A percentile compares a stretch with the other conserved stretches of the same genome.
Evolutionary conservation across 768 basidiomycete genomes (phyloP).

Genomic region (Leccinum variicolor): DNA sequence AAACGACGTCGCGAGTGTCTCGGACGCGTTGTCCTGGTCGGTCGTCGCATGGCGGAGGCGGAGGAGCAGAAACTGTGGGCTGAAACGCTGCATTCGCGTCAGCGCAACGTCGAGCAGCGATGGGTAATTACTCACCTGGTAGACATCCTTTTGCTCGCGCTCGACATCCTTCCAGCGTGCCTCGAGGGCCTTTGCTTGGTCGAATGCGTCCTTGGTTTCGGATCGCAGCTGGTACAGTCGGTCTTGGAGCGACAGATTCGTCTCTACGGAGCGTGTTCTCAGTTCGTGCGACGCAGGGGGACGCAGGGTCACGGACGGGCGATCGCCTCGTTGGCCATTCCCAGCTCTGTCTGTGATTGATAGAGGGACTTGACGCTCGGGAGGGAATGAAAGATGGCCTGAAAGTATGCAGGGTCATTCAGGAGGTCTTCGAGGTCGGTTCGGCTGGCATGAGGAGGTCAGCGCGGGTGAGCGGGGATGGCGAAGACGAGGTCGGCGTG

Average conservation of each 20-base stretch:
- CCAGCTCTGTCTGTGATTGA: conserved; percentile 72
- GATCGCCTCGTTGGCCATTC: conserved; percentile 81
- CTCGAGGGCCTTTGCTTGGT: conserved; percentile 81
- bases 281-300: conserved; percentile 1
- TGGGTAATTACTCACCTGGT: conserved; percentile 56
- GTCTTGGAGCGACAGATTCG: conserved; percentile 75
- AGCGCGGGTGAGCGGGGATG: background rate
- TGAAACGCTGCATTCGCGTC: conserved; percentile 59
- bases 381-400: conserved; percentile 82
- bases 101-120: conserved; percentile 1
- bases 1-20: conserved; percentile 79
- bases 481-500: conserved; percentile 34
- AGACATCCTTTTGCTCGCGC: conserved; percentile 82
- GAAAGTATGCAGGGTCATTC: conserved; percentile 77
- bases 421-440: conserved; percentile 91
- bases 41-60: conserved; percentile 85
- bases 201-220: conserved; percentile 84
- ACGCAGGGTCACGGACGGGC: conserved; percentile 57
- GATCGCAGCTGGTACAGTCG: conserved; percentile 69
- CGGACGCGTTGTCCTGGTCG: conserved; percentile 87
- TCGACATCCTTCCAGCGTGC: conserved; percentile 83
- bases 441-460: conserved; percentile 46
- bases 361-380: conserved; percentile 71
- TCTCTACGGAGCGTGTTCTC: conserved; percentile 42
- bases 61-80: conserved; percentile 84